Evolutionary conservation across 345 rosid genomes (phyloP).

Genomic region (Salix caprea): DNA sequence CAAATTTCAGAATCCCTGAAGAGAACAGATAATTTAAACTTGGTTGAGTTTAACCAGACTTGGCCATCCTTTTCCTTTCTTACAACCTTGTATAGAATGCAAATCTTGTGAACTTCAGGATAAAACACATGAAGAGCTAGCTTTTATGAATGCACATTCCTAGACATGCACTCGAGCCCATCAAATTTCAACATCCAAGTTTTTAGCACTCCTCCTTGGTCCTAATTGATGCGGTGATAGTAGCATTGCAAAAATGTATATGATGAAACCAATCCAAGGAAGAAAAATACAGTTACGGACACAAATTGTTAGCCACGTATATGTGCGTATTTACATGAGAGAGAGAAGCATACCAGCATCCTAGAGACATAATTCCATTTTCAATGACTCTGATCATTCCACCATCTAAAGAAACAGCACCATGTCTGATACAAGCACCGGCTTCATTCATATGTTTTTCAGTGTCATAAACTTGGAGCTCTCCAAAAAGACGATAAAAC

Average conservation of each 20-base stretch:
- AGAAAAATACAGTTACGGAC: background rate
- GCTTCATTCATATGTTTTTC: constrained; percentile 39
- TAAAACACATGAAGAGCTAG: too few relatives aligned
- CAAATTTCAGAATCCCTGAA: constrained; percentile 40
- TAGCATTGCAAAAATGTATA: too few relatives aligned
- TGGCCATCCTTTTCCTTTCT: background rate
- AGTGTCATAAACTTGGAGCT: constrained; percentile 59
- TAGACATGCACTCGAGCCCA: too few relatives aligned
- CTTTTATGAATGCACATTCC: too few relatives aligned
- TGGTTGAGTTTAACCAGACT: background rate
- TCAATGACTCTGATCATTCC: constrained; percentile 34
- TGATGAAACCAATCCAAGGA: too few relatives aligned
- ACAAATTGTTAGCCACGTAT: background rate
- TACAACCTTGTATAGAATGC: background rate
- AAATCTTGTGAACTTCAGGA: background rate
- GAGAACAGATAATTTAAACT: background rate
- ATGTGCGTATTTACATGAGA: too few relatives aligned
- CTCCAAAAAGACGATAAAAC: constrained; percentile 41
- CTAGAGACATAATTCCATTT: constrained; percentile 39
- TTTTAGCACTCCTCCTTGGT: too few relatives aligned
- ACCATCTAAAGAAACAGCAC: constrained; percentile 61
- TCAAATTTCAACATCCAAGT: too few relatives aligned
- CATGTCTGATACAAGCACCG: constrained; percentile 26
- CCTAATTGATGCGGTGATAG: too few relatives aligned
- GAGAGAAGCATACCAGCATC: constrained; percentile 34